A percentile compares a stretch with the other conserved stretches of the same genome.
These are phyloP conservation scores for Wickerhamomyces strasburgensis DNA, from an alignment of 805 yeast genomes.

Conservation along the genomic window DNA sequence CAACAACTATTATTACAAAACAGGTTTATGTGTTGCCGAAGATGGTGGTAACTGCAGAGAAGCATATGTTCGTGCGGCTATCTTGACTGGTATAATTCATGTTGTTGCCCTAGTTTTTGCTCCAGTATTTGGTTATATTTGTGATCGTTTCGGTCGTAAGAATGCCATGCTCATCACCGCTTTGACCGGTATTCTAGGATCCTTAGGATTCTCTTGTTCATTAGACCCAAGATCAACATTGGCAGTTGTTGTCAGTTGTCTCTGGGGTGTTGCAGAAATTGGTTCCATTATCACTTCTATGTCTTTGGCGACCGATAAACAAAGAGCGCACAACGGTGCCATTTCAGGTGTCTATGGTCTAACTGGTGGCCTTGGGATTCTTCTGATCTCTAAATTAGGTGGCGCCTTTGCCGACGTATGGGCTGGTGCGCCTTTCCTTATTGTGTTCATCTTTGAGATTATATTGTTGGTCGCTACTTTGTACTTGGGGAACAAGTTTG, in stretches of 20 bases:
- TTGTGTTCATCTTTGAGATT: conserved; percentile 41
- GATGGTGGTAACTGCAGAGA: conserved; percentile 47
- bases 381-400: conserved; percentile 55
- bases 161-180: conserved; percentile 35
- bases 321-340: conserved; percentile 49
- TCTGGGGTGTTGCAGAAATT: conserved; percentile 58
- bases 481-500: conserved; percentile 18
- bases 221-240: conserved; percentile 32
- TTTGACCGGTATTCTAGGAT: conserved; percentile 39
- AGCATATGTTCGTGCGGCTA: conserved; percentile 62
- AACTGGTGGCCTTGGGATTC: conserved; percentile 63
- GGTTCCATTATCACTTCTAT: conserved; percentile 59
- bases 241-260: conserved; percentile 33
- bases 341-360: conserved; percentile 67
- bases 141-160: conserved; percentile 41
- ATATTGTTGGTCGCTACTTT: conserved; percentile 20
- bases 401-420: conserved; percentile 55
- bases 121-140: conserved; percentile 58
- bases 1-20: conserved; percentile 46
- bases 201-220: conserved; percentile 31
- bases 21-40: conserved; percentile 42
- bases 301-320: conserved; percentile 49
- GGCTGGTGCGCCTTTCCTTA: conserved; percentile 54
- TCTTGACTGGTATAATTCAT: conserved; percentile 64
- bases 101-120: conserved; percentile 52